Evolutionary conservation across 2,329 filamentous ascomycete species (phyloP), one percentile per base, ranked within the genome.

Genomic region (Tetracladium maxilliforme): DNA sequence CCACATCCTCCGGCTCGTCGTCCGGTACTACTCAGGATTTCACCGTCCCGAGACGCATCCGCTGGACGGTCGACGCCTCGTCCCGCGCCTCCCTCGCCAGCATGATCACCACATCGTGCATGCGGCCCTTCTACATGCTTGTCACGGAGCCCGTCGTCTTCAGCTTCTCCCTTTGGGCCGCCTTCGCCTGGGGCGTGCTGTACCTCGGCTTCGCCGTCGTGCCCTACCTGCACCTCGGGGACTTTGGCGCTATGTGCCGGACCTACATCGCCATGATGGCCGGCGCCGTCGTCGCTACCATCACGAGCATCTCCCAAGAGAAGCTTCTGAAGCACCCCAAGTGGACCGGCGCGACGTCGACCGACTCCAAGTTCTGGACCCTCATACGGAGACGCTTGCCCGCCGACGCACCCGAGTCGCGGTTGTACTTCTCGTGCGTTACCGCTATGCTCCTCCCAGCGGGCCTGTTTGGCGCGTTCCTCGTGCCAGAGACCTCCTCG

Each of bases 161-260:
- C 49, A 83, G 70, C 55, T 94, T 94, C 54, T 83, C 77, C 1
- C 58, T 92, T 1, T 94, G 86, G 86, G 76, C 84, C 1, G 65
- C 81, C 1, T 94, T 94, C 47, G 75, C 75, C 12, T 94, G 86
- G 86, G 83, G 78, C 1, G 67, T 92, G 0, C 64, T 94, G 0
- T 94, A 93, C 47, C 57, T 93, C 11, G 82, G 78, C 9, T 87
- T 93, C 37, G 70, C 70, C 10, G 77, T 81, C 2, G 69, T 93
- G 5, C 81, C 84, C 0, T n/a, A n/a, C n/a, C 62, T 90, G 4
- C 72, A 92, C 14, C 92, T 90, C 48, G 42, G 56, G 13, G 52
- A 56, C 35, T 87, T 92, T 54, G 80, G 79, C 25, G 68, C 71
- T 6, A n/a, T n/a, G n/a, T n/a, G n/a, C n/a, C n/a, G n/a, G n/a